A percentile compares a stretch with the other conserved stretches of the same genome.
phyloP scores from a whole-genome alignment of 495 filamentous ascomycete species.

The Barbatosphaeria neglecta region DNA sequence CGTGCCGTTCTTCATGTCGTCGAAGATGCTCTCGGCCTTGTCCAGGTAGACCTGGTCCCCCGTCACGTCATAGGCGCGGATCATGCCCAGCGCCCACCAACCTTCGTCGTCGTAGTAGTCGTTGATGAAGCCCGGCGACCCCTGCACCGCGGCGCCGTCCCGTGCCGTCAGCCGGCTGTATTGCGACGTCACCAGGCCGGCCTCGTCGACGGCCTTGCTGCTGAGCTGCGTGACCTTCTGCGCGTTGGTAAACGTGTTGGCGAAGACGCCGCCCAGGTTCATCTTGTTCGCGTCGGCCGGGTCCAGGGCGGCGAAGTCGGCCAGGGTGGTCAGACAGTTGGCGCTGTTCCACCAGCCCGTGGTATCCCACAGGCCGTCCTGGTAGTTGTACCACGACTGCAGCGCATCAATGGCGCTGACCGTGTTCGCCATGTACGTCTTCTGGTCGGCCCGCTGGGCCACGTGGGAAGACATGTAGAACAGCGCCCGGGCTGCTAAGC shows the following conservation, averaged over 20 bases:
- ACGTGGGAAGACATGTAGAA: slow-evolving; percentile 21
- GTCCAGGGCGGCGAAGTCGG: slow-evolving; percentile 43
- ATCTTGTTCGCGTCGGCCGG: slow-evolving; percentile 13
- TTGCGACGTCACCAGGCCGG: slow-evolving; percentile 18
- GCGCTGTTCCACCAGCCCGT: slow-evolving; percentile 70
- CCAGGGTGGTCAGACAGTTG: slow-evolving; percentile 53
- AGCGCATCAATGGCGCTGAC: slow-evolving; percentile 36
- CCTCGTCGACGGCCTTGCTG: slow-evolving; percentile 15
- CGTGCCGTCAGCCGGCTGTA: slow-evolving; percentile 15
- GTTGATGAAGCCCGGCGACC: slow-evolving; percentile 44
- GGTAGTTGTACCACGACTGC: slow-evolving; percentile 51
- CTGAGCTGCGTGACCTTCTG: slow-evolving; percentile 19
- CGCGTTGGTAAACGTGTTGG: slow-evolving; percentile 31
- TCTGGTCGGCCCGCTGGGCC: slow-evolving; percentile 4
- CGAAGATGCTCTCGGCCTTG: slow-evolving; percentile 47
- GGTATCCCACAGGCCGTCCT: slow-evolving; percentile 53
- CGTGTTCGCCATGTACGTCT: slow-evolving; percentile 26
- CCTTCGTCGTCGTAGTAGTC: slow-evolving; percentile 60
- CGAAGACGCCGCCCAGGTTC: slow-evolving; percentile 22
- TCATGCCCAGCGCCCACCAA: slow-evolving; percentile 62
- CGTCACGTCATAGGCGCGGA: slow-evolving; percentile 53
- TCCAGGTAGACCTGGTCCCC: slow-evolving; percentile 40
- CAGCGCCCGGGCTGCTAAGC: slow-evolving; percentile 25
- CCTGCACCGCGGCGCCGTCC: slow-evolving; percentile 5
- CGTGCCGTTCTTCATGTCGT: slow-evolving; percentile 47